These are phyloP conservation scores for Termitomyces sp. DNA, from an alignment of 768 basidiomycete species.

Conservation along the genomic window DNA sequence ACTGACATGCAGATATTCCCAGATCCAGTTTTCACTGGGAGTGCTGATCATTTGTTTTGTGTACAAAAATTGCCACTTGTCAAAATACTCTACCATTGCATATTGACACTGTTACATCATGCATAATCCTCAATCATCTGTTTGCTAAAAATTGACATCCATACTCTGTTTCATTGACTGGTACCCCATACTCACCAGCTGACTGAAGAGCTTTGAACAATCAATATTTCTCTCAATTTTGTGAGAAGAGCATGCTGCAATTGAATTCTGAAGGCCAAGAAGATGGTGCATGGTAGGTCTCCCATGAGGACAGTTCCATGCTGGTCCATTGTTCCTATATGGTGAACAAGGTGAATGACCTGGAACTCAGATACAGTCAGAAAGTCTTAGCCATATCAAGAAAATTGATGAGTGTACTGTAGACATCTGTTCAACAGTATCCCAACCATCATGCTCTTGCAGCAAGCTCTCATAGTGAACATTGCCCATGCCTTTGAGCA, in stretches of 20 bases:
- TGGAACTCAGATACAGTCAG: constrained; percentile 21
- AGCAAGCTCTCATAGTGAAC: constrained; percentile 95
- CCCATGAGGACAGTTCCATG: constrained; percentile 85
- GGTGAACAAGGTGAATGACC: constrained; percentile 72
- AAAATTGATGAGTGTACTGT: constrained; percentile 36
- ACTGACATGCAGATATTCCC: too few relatives aligned
- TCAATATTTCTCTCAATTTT: neutral
- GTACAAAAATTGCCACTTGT: too few relatives aligned
- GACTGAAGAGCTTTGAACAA: neutral
- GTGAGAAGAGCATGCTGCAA: neutral
- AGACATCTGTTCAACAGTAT: constrained; percentile 62
- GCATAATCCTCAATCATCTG: too few relatives aligned
- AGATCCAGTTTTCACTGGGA: too few relatives aligned
- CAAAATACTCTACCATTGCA: too few relatives aligned
- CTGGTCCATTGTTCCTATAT: constrained; percentile 82
- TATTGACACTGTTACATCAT: too few relatives aligned
- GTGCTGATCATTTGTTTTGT: too few relatives aligned
- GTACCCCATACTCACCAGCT: neutral
- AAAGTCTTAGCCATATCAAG: neutral
- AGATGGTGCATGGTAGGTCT: constrained; percentile 80
- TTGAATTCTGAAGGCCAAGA: constrained; percentile 50
- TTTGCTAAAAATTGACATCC: too few relatives aligned
- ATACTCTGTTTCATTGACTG: too few relatives aligned
- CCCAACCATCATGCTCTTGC: constrained; percentile 96
- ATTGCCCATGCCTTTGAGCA: constrained; percentile 91